Evolutionary conservation across 768 basidiomycete species (phyloP).

Genomic region (Lactifluus hygrophoroides): DNA sequence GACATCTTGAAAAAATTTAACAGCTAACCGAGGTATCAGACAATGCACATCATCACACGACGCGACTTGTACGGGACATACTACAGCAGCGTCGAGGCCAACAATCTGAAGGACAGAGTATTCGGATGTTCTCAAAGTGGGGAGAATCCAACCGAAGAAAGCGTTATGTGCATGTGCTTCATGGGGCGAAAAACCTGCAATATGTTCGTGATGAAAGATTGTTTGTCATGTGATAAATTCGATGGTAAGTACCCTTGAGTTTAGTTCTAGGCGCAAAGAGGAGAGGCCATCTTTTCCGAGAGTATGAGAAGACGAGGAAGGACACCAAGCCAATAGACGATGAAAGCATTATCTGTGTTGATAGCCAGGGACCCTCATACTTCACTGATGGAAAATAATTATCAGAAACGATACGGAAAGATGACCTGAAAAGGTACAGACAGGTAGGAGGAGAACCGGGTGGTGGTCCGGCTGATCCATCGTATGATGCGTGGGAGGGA

Average conservation of each 20-base stretch:
- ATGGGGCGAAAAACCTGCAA: conserved; percentile 81
- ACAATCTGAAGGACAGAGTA: conserved; percentile 94
- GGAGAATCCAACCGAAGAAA: conserved; percentile 95
- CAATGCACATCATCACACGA: background rate
- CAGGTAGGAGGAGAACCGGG: conserved; percentile 60
- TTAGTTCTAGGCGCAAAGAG: conserved; percentile 91
- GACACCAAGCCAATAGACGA: conserved; percentile 66
- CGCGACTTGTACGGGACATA: conserved; percentile 33
- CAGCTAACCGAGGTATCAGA: conserved; percentile 41
- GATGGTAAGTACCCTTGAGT: conserved; percentile 63
- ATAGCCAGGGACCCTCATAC: conserved; percentile 94
- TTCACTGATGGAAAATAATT: conserved; percentile 42
- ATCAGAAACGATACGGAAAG: conserved; percentile 11
- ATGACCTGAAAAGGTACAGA: conserved; percentile 29
- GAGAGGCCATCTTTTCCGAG: conserved; percentile 79
- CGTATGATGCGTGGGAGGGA: conserved; percentile 20
- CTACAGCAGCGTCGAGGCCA: conserved; percentile 93
- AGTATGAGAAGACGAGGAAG: conserved; percentile 84
- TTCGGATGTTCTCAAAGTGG: conserved; percentile 84
- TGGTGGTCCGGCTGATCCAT: conserved; percentile 38
- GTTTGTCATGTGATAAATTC: background rate
- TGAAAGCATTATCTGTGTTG: conserved; percentile 79
- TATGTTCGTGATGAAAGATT: conserved; percentile 5
- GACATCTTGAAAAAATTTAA: conserved; percentile 94
- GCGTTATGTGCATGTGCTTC: conserved; percentile 81